Base-by-base conservation (phyloP, 1,284 basidiomycete species). In the Lentinula novae-zelandiae region DNA sequence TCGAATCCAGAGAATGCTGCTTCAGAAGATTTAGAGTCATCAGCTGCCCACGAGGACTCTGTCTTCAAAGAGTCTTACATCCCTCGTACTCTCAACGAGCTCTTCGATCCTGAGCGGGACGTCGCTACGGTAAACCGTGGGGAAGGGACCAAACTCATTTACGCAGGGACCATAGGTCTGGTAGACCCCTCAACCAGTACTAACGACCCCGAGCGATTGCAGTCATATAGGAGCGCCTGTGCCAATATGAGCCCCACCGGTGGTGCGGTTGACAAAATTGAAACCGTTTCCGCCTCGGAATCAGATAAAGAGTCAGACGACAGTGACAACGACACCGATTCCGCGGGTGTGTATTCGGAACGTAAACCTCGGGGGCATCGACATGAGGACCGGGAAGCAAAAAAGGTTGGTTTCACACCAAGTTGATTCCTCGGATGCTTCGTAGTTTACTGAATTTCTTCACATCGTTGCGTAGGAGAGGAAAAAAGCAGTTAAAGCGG, bases 51-150 rank as follows among this genome's bases (percentile, higher is more conserved):
- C 61, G 95, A 96, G 70, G 94, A 97, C 70, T 83, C 85, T 8
- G 86, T 98, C 15, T 98, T 98, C 78, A 76, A 93, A 73, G 81
- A 82, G 33, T 92, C 93, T 0, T 97, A 93, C 74, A 98, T 98
- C 64, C 95, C 95, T n/a, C 87, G 95, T 27, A 89, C 86, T 12
- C 78, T 98, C 36, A 93, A 93, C 65, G 93, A 97, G 68, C 90
- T 98, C 3, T 93, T 89, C 70, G 93, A 98, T 71, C 92, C 94
- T 0, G 95, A 98, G 70, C 82, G 95, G 27, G 95, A 97, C 69
- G 87, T 93, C 13, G 92, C 86, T 39, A 81, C 83, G 22, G 77
- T 96, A 46, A 79, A 79, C 39, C 76, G 83, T 7, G 93, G 94
- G 1, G 84, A 89, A 57, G 86, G 87, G 7, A 76, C 80, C 56